Evolutionary conservation across 2,329 filamentous ascomycete species (phyloP).

Genomic region (Leptographium wingfieldii): DNA sequence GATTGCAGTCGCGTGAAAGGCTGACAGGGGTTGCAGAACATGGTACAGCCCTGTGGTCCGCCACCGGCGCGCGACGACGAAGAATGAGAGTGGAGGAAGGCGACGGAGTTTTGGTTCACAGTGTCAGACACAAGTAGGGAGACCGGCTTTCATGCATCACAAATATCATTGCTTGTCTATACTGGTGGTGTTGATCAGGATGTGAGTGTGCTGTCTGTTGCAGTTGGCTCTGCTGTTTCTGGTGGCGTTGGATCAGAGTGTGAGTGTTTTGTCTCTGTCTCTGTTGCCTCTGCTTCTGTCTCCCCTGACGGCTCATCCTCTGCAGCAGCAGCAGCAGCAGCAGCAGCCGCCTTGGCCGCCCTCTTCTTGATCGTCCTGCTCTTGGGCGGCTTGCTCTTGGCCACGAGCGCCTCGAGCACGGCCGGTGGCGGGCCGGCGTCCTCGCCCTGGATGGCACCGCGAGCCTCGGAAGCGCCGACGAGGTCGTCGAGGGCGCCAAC

Average conservation of each 20-base stretch:
- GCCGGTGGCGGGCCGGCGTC: background rate
- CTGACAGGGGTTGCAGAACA: background rate
- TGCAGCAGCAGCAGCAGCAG: no score
- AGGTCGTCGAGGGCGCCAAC: constrained; percentile 49
- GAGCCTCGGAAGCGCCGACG: constrained; percentile 33
- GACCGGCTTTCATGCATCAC: no score
- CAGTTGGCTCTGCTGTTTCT: background rate
- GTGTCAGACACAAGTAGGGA: no score
- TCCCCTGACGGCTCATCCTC: background rate
- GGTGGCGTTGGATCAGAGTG: background rate
- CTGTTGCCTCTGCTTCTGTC: background rate
- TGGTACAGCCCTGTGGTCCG: background rate
- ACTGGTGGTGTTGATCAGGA: no score
- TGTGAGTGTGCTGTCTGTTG: background rate
- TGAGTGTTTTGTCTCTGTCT: background rate
- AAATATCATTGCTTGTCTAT: no score
- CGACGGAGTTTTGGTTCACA: no score
- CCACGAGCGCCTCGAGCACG: background rate
- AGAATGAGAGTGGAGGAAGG: background rate
- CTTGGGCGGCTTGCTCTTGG: background rate
- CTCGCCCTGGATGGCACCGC: background rate
- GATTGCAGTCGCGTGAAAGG: no score
- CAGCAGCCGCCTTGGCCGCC: background rate
- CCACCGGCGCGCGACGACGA: constrained; percentile 1
- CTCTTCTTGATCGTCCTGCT: background rate